These are phyloP conservation scores for Phytopythium sindhum DNA, from an alignment of 352 stramenopile species.

Conservation along the genomic window DNA sequence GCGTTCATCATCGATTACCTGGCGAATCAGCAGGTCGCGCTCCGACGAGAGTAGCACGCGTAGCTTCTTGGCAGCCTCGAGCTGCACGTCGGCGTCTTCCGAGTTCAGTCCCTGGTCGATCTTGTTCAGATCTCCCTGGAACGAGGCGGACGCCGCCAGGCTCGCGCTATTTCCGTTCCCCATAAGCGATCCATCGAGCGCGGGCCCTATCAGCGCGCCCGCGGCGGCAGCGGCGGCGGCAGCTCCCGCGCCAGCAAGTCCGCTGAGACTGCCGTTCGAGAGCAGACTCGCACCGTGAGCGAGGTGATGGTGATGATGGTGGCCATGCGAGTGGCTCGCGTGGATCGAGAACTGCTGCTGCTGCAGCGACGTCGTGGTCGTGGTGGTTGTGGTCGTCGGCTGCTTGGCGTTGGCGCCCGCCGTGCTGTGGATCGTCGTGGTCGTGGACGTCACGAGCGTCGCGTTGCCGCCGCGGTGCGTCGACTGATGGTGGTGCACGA, in stretches of 20 bases:
- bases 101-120: slow-evolving; percentile 79
- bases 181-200: slow-evolving; percentile 26
- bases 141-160: slow-evolving; percentile 49
- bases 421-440: slow-evolving; percentile 72
- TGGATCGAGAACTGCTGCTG: slow-evolving; percentile 53
- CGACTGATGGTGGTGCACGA: slow-evolving; percentile 73
- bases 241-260: slow-evolving; percentile 18
- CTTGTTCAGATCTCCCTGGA: slow-evolving; percentile 80
- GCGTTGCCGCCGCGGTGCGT: slow-evolving; percentile 70
- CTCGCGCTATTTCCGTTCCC: slow-evolving; percentile 14
- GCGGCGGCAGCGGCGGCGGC: slow-evolving; percentile 9
- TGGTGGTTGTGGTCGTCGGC: slow-evolving; percentile 18
- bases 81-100: slow-evolving; percentile 76
- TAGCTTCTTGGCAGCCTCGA: slow-evolving; percentile 85
- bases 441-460: slow-evolving; percentile 73
- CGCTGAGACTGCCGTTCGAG: slow-evolving; percentile 41
- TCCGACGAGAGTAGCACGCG: slow-evolving; percentile 82
- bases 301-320: slow-evolving; percentile 53
- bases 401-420: slow-evolving; percentile 22
- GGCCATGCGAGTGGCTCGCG: slow-evolving; percentile 42
- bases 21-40: slow-evolving; percentile 79
- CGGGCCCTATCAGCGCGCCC: slow-evolving; percentile 19
- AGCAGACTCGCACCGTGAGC: slow-evolving; percentile 41
- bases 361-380: slow-evolving; percentile 22
- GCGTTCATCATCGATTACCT: slow-evolving; percentile 37